Conservation (phyloP, 495 filamentous ascomycete species). For the Pseudevernia furfuracea region DNA sequence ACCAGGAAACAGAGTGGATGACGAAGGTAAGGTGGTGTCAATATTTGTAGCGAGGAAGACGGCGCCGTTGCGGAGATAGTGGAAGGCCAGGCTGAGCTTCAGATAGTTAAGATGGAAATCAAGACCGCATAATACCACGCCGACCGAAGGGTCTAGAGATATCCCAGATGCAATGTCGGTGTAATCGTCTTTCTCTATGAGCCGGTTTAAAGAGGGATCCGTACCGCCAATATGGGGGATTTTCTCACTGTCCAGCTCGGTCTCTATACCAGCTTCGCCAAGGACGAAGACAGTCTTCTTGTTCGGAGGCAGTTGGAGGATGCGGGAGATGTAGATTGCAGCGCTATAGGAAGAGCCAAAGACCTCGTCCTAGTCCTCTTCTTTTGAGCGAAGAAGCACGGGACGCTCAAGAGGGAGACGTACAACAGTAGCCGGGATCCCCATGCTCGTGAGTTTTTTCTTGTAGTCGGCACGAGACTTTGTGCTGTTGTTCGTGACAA, state of each 20-base stretch:
- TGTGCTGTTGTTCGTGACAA: constrained; percentile 98
- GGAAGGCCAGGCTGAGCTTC: constrained; percentile 73
- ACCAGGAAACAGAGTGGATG: constrained; percentile 77
- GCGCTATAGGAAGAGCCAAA: constrained; percentile 93
- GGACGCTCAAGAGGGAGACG: constrained; percentile 19
- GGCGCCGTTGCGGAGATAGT: constrained; percentile 78
- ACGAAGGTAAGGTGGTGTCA: constrained; percentile 77
- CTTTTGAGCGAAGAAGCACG: not conserved
- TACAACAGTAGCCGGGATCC: constrained; percentile 65
- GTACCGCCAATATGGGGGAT: constrained; percentile 82
- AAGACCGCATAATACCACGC: constrained; percentile 77
- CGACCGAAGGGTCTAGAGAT: constrained; percentile 76
- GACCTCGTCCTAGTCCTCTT: constrained; percentile 66
- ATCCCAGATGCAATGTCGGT: constrained; percentile 64
- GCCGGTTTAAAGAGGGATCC: constrained; percentile 66
- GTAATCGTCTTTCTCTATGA: constrained; percentile 75
- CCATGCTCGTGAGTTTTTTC: constrained; percentile 77
- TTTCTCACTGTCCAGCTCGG: constrained; percentile 70
- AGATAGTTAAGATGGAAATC: constrained; percentile 94
- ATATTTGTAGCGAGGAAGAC: constrained; percentile 89
- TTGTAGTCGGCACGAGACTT: constrained; percentile 88
- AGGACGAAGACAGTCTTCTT: constrained; percentile 91
- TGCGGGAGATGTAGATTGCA: constrained; percentile 91
- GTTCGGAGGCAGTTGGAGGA: constrained; percentile 64
- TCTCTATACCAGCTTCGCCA: constrained; percentile 85